Evolutionary conservation across 495 filamentous ascomycete species (phyloP).

Genomic region (Xylaria castorea): DNA sequence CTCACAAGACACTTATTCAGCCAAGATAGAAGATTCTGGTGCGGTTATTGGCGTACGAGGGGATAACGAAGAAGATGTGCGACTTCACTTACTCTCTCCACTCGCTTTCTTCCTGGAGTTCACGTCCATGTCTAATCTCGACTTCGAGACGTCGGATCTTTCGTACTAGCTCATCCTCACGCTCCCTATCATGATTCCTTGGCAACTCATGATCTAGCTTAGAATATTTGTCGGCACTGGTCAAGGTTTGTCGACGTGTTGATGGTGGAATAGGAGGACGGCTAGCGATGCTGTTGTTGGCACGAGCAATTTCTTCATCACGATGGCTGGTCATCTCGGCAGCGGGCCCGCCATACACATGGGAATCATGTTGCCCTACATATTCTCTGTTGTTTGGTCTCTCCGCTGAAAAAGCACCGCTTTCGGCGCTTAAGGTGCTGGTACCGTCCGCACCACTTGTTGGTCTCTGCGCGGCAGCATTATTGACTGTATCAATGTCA

Average conservation of each 20-base stretch:
- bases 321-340: background rate
- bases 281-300: background rate
- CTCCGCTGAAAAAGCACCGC: background rate
- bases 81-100: background rate
- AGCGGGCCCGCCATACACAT: background rate
- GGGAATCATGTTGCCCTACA: background rate
- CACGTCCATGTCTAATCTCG: background rate
- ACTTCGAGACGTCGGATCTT: background rate
- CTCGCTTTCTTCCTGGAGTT: background rate
- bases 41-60: background rate
- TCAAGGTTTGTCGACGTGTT: background rate
- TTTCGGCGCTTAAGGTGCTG: background rate
- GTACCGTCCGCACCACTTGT: background rate
- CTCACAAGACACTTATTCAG: background rate
- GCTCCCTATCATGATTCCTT: background rate
- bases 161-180: background rate
- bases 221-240: background rate
- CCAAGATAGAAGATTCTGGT: background rate
- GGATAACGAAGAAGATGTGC: background rate
- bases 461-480: background rate
- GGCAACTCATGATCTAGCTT: background rate
- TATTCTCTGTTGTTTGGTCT: background rate
- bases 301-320: background rate
- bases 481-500: background rate
- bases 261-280: background rate